Conservation (phyloP, 768 basidiomycete species). For the Epithele typhae region DNA sequence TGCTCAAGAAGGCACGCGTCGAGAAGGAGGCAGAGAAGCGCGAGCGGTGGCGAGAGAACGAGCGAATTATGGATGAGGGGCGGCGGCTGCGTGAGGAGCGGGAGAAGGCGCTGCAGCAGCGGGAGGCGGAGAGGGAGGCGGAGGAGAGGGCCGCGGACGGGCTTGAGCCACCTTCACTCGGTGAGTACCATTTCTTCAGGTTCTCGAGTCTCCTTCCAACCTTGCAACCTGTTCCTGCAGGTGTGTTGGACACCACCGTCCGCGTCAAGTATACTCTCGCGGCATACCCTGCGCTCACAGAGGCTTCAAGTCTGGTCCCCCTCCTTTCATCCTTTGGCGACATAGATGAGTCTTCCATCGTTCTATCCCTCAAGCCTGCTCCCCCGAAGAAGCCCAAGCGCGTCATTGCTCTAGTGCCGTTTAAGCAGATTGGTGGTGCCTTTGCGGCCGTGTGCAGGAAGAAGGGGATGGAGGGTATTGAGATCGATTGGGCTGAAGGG, state of each 20-base stretch:
- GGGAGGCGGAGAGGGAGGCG: constrained; percentile 38
- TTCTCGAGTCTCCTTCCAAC: too few relatives aligned
- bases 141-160: constrained; percentile 27
- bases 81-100: constrained; percentile 62
- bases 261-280: constrained; percentile 65
- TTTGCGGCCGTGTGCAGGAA: constrained; percentile 68
- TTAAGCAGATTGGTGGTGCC: constrained; percentile 71
- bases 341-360: constrained; percentile 60
- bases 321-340: constrained; percentile 61
- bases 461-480: constrained; percentile 54
- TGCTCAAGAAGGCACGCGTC: constrained; percentile 64
- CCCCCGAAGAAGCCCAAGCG: constrained; percentile 56
- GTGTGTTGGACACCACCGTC: constrained; percentile 69
- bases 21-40: constrained; percentile 60
- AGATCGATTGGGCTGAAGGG: constrained; percentile 70
- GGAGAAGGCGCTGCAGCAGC: constrained; percentile 46
- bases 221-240: constrained; percentile 26
- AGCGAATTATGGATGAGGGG: constrained; percentile 73
- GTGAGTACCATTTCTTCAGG: constrained; percentile 24
- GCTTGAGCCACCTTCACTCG: constrained; percentile 52
- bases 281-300: constrained; percentile 53
- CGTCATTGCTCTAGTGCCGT: constrained; percentile 71
- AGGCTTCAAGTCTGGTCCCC: constrained; percentile 39
- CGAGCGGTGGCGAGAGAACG: constrained; percentile 54
- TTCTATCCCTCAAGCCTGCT: constrained; percentile 58